These are phyloP conservation scores for Rhodotorula sphaerocarpa DNA, from an alignment of 768 basidiomycete genomes.

Conservation along the genomic window DNA sequence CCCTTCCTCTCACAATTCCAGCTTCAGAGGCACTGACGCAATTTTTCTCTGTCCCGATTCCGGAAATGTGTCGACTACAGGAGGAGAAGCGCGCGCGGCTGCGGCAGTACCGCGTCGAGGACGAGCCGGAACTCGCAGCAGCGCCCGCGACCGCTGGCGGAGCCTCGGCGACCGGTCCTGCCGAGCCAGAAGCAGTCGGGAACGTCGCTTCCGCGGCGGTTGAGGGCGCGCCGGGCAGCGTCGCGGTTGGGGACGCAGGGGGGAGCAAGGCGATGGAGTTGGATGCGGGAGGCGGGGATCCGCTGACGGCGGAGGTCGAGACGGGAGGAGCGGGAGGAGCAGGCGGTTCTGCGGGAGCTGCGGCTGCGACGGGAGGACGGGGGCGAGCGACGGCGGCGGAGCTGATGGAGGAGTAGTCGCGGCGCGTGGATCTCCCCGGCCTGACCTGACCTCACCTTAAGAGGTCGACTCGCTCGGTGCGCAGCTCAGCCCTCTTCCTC, in stretches of 20 bases:
- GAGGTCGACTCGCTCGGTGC: too few relatives aligned
- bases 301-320: slow-evolving; percentile 10
- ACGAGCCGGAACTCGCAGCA: slow-evolving; percentile 51
- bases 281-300: slow-evolving; percentile 10
- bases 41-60: background rate
- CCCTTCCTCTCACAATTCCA: background rate
- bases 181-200: slow-evolving; percentile 3
- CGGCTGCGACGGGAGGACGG: slow-evolving; percentile 54
- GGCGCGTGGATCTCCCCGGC: too few relatives aligned
- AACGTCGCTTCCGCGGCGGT: slow-evolving; percentile 18
- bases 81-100: slow-evolving; percentile 67
- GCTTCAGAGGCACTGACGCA: background rate
- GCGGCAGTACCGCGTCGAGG: slow-evolving; percentile 44
- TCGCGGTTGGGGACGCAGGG: slow-evolving; percentile 18
- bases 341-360: background rate
- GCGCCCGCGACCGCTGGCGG: slow-evolving; percentile 46
- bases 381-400: slow-evolving; percentile 81
- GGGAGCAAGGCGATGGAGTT: background rate
- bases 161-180: slow-evolving; percentile 18
- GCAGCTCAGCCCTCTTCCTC: too few relatives aligned
- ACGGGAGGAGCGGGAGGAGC: slow-evolving; percentile 6
- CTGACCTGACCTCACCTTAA: too few relatives aligned
- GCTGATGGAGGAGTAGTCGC: slow-evolving; percentile 56
- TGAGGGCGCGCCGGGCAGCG: slow-evolving; percentile 42
- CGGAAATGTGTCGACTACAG: slow-evolving; percentile 48